Percentiles rank a stretch among this genome's conserved stretches.
phyloP scores from a whole-genome alignment of 345 rosid genomes.

The Balakata baccata region DNA sequence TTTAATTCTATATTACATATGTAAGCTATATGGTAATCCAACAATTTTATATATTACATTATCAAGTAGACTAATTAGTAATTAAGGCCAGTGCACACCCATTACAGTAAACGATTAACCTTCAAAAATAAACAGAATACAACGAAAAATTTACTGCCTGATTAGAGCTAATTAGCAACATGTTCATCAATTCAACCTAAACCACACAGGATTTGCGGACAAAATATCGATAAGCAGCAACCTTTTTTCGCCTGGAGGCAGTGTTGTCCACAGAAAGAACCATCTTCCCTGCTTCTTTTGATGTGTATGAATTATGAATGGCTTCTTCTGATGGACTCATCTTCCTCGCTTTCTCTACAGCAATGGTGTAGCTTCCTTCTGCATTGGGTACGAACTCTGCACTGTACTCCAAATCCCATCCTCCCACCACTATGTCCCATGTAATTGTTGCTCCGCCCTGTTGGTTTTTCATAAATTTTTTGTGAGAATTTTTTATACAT shows the following conservation, averaged over 20 bases:
- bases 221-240: slow-evolving; percentile 85
- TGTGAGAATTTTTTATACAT: background rate
- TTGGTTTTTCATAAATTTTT: background rate
- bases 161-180: background rate
- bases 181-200: slow-evolving; percentile 5
- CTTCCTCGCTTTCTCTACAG: slow-evolving; percentile 72
- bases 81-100: slow-evolving; percentile 6
- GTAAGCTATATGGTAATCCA: background rate
- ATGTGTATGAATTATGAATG: slow-evolving; percentile 64
- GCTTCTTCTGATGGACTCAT: slow-evolving; percentile 61
- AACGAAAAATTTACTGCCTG: background rate
- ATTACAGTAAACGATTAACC: slow-evolving; percentile 3
- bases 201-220: slow-evolving; percentile 60
- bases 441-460: slow-evolving; percentile 84
- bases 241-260: slow-evolving; percentile 68
- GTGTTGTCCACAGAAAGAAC: slow-evolving; percentile 88
- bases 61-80: background rate
- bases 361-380: slow-evolving; percentile 69
- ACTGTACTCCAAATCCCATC: slow-evolving; percentile 96
- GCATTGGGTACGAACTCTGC: slow-evolving; percentile 90
- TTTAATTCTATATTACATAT: background rate
- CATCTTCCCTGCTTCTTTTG: slow-evolving; percentile 79
- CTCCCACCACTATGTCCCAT: slow-evolving; percentile 97
- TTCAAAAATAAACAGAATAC: background rate
- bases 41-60: slow-evolving; percentile 11